Evolutionary conservation across 805 yeast genomes (phyloP), one percentile per base, ranked within the genome.

Genomic region (Kurtzmaniella fragi): DNA sequence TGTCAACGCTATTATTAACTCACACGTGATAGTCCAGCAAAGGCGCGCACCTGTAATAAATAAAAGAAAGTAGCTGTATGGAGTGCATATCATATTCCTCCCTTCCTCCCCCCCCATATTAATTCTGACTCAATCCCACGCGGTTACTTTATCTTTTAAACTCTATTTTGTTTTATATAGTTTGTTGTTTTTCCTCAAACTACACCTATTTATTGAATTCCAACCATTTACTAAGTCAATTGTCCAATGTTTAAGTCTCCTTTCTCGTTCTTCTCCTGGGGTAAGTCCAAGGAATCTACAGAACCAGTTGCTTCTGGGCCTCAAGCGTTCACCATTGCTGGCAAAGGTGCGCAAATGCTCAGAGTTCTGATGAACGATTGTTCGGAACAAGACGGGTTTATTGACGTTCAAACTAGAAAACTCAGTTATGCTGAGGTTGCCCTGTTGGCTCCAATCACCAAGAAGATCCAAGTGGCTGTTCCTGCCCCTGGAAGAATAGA

Each of bases 361-460:
- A 54, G 57, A 34, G 55, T 67, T 17, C 56, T 69, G 9, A 64
- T 67, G 71, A 53, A 52, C 27, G 59, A 57, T 23, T 25, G 34
- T 11, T 50, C 57, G 28, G 54, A 53, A 12, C 53, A 52, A 13
- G 67, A 61, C 23, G 62, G 52, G 32, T 56, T 67, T 38, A 61
- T 68, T 16, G 70, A 64, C 32, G 64, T 68, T 39, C 55, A 57
- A 37, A 52, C 46, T 45, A 57, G 57, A 32, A 57, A 59, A 38
- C 54, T 68, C 43, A 57, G 67, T n/a, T 68, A 67, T 42, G 74
- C 74, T n/a, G 73, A 68, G 46, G 74, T 57, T 23, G 71, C 73
- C 4, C 48, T 56, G 16, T 42, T 63, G 47, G 51, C 59, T n/a
- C 28, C 36, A 33, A n/a, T 5, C 29, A 14, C 23, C 12, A n/a